Conservation (phyloP, 2,329 filamentous ascomycete genomes). For the Penicillium sp. region DNA sequence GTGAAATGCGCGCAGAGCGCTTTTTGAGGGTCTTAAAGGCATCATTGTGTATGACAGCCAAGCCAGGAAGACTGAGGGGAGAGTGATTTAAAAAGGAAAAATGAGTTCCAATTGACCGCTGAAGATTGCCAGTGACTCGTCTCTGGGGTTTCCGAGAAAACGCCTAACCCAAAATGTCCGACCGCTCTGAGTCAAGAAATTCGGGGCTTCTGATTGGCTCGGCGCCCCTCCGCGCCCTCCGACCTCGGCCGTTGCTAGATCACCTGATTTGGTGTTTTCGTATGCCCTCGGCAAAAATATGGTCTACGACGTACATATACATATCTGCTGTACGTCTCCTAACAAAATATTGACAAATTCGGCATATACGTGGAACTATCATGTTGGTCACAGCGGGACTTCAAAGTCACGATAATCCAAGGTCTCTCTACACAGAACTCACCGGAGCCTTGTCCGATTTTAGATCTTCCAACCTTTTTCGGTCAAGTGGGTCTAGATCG, state of each 20-base stretch:
- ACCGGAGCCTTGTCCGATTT: not conserved
- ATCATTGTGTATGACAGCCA: conserved; percentile 47
- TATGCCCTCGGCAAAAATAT: conserved; percentile 2
- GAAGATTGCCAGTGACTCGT: conserved; percentile 20
- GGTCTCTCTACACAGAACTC: too few species aligned
- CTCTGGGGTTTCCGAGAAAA: conserved; percentile 23
- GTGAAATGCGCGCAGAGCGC: conserved; percentile 48
- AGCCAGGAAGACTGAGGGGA: conserved; percentile 27
- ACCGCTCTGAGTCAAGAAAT: conserved; percentile 28
- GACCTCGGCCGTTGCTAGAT: conserved; percentile 28
- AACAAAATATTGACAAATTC: not conserved
- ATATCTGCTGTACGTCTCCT: not conserved
- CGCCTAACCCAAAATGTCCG: conserved; percentile 21
- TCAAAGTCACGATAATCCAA: not conserved
- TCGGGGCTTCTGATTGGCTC: conserved; percentile 26
- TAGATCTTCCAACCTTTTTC: not conserved
- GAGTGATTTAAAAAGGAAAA: conserved; percentile 20
- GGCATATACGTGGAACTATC: not conserved
- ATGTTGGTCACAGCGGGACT: not conserved
- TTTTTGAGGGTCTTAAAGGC: conserved; percentile 50
- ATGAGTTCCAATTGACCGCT: conserved; percentile 24
- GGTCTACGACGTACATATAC: not conserved
- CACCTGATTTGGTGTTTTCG: conserved; percentile 18
- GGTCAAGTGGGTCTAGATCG: conserved; percentile 5
- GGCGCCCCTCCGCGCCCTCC: conserved; percentile 23